These are phyloP conservation scores for Cinnamomum micranthum DNA, from an alignment of 164 flowering plant species.

Conservation along the genomic window DNA sequence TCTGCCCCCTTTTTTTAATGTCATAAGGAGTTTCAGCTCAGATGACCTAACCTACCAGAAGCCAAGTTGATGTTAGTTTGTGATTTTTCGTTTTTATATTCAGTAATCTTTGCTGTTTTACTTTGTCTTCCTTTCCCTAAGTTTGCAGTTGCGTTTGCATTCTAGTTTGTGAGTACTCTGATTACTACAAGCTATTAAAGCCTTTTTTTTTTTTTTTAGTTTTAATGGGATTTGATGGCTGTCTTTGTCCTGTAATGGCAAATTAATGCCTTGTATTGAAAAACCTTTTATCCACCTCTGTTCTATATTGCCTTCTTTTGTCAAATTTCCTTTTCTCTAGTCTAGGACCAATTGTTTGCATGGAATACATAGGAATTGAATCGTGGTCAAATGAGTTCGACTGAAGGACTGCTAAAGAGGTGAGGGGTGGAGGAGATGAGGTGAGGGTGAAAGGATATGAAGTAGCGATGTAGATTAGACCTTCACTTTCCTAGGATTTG, in stretches of 20 bases:
- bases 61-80: constrained; percentile 1
- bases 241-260: not conserved
- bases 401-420: too few species aligned
- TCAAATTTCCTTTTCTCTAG: too few species aligned
- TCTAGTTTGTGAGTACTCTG: constrained; percentile 1
- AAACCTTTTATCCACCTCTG: too few species aligned
- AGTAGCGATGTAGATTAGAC: too few species aligned
- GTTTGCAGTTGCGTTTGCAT: constrained; percentile 5
- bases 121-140: not conserved
- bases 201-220: not conserved
- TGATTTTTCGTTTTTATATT: not conserved
- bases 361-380: too few species aligned
- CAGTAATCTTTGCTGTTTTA: not conserved
- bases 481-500: too few species aligned
- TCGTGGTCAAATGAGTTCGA: too few species aligned
- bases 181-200: constrained; percentile 1
- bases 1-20: not conserved
- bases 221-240: not conserved
- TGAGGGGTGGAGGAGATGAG: too few species aligned
- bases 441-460: too few species aligned
- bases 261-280: not conserved
- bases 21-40: constrained; percentile 7
- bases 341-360: too few species aligned
- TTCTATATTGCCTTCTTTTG: not conserved
- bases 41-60: not conserved